Base-by-base conservation (phyloP, 2,329 filamentous ascomycete species). In the Atkinsonella texensis region DNA sequence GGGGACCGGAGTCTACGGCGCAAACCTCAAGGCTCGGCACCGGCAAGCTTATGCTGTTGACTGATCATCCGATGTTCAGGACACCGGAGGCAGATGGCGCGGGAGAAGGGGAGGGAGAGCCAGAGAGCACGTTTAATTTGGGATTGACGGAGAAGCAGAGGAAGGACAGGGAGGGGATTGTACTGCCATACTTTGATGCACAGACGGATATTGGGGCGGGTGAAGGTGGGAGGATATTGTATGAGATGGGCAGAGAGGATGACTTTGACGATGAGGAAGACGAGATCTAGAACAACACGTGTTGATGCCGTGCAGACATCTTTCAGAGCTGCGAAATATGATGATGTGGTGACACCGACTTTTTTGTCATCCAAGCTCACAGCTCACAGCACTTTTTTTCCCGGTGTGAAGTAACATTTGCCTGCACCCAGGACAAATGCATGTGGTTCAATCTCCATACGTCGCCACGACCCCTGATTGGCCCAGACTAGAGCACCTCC, bases 251-350 rank as follows among this genome's bases (percentile, higher is more conserved):
- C 1, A 80, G 83, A 56, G 93, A 97, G 70, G 93, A 98, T 68
- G 89, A 97, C 65, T 97, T 96, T 70, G 90, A 95, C 59, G 90
- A 95, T 53, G 89, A 95, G 63, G 89, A 96, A 62, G 90, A 96
- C 69, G 90, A 96, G 69, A 89, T 91, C 58, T 90, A 69, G 55
- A 87, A 89, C 56, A 89, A 70, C 42, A 9, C 15, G 7, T 23
- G 41, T 40, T 17, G 15, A 40, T 18, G 10, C 3, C n/a, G 5
- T 8, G 28, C 28, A 28, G 28, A 28, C 28, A 28, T 28, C 7
- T 28, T 28, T 8, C 28, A 28, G 28, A 28, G 5, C 28, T 28
- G 4, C 28, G 28, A 28, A 7, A 28, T 8, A 28, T 5, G 28
- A 28, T 28, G 4, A 28, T 28, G 40, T 20, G n/a, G 40, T 38